Evolutionary conservation across 2,329 filamentous ascomycete species (phyloP).

Genomic region (Xylariomycetidae sp.): DNA sequence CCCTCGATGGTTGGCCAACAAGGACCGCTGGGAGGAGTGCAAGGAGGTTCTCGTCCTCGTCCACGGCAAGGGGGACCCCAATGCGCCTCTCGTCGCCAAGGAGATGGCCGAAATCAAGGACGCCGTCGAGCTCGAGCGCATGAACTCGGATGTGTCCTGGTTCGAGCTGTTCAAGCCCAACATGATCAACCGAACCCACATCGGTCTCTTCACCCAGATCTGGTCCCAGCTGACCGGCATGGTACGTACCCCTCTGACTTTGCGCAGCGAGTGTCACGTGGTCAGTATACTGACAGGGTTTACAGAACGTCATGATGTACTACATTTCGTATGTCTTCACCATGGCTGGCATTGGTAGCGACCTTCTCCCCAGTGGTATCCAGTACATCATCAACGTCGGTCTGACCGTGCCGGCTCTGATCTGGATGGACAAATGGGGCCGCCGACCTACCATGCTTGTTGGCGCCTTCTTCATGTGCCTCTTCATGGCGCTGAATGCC

Average conservation of each 20-base stretch:
- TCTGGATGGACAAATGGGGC: slow-evolving; percentile 72
- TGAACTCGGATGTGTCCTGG: slow-evolving; percentile 63
- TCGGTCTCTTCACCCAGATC: slow-evolving; percentile 68
- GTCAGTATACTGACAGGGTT: too few relatives aligned
- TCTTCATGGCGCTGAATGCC: slow-evolving; percentile 41
- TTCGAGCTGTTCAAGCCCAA: slow-evolving; percentile 64
- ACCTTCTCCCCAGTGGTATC: slow-evolving; percentile 60
- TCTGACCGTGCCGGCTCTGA: slow-evolving; percentile 69
- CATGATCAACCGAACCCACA: slow-evolving; percentile 69
- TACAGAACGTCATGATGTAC: too few relatives aligned
- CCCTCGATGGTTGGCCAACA: slow-evolving; percentile 44
- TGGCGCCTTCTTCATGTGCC: slow-evolving; percentile 57
- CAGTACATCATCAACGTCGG: slow-evolving; percentile 75
- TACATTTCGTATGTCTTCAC: slow-evolving; percentile 65
- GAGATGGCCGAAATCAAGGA: slow-evolving; percentile 70
- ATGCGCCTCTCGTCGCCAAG: slow-evolving; percentile 57
- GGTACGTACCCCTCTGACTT: too few relatives aligned
- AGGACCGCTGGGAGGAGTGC: slow-evolving; percentile 40
- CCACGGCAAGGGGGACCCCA: slow-evolving; percentile 59
- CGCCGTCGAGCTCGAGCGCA: slow-evolving; percentile 66
- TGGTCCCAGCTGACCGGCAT: slow-evolving; percentile 73
- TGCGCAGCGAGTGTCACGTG: too few relatives aligned
- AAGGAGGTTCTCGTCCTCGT: slow-evolving; percentile 46
- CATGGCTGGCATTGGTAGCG: slow-evolving; percentile 62
- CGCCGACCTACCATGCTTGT: slow-evolving; percentile 62